Evolutionary conservation across 169 alveolate genomes (phyloP).

Genomic region (Plasmodium vinckei): DNA sequence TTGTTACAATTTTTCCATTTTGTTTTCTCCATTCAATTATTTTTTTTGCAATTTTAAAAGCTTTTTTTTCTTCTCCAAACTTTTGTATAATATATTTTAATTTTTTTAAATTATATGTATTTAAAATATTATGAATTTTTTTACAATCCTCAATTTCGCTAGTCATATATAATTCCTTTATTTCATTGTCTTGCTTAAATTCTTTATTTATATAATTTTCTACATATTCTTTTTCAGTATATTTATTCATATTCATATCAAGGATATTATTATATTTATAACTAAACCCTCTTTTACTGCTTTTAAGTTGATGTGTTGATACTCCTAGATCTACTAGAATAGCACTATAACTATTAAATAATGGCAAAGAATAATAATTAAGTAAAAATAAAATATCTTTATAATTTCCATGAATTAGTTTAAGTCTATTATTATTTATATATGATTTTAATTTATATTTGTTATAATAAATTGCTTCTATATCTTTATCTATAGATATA

Average conservation of each 20-base stretch:
- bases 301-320: conserved; percentile 84
- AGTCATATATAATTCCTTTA: neutral
- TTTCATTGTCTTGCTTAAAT: neutral
- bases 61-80: conserved; percentile 69
- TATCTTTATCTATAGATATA: conserved; percentile 84
- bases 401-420: conserved; percentile 80
- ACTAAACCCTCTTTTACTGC: conserved; percentile 81
- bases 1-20: conserved; percentile 76
- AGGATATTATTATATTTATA: conserved; percentile 82
- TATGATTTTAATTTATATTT: conserved; percentile 64
- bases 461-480: conserved; percentile 82
- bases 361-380: conserved; percentile 76
- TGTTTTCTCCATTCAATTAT: conserved; percentile 71
- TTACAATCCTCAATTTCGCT: neutral
- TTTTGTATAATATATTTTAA: conserved; percentile 56
- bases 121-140: conserved; percentile 29
- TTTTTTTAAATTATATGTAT: conserved; percentile 48
- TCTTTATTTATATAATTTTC: neutral
- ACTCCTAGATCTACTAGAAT: conserved; percentile 83
- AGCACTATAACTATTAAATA: conserved; percentile 79
- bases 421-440: conserved; percentile 53
- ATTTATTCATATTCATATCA: conserved; percentile 84
- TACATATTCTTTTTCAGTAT: conserved; percentile 29
- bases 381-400: conserved; percentile 76
- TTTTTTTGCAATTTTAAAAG: conserved; percentile 68